These are phyloP conservation scores for Chytriomyces hyalinus DNA, from an alignment of 192 early-diverging fungal species.

Conservation along the genomic window DNA sequence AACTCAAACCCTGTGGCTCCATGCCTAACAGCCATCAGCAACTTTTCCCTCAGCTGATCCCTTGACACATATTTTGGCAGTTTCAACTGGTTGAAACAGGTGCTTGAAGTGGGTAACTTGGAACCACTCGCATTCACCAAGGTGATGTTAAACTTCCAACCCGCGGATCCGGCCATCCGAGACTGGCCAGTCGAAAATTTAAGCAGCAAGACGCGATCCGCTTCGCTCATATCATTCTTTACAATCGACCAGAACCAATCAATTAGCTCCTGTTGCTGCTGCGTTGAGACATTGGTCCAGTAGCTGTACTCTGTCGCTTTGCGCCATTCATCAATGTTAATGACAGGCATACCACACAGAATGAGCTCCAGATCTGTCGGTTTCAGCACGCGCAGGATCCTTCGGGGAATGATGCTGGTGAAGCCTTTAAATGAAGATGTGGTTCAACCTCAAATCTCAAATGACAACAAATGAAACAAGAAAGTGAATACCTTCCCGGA, in stretches of 20 bases:
- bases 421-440: background rate
- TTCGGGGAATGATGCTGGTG: conserved; percentile 4
- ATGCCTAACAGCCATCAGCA: conserved; percentile 21
- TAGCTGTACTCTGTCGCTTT: conserved; percentile 1
- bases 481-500: conserved; percentile 23
- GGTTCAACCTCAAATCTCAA: background rate
- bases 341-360: conserved; percentile 19
- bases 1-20: conserved; percentile 26
- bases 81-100: conserved; percentile 26
- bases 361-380: conserved; percentile 19
- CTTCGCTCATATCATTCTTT: conserved; percentile 7
- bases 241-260: conserved; percentile 29
- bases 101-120: conserved; percentile 23
- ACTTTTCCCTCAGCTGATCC: conserved; percentile 22
- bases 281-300: background rate
- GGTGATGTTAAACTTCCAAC: conserved; percentile 4
- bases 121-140: background rate
- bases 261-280: background rate
- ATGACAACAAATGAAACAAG: background rate
- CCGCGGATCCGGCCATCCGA: background rate
- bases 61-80: conserved; percentile 23
- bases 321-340: conserved; percentile 12
- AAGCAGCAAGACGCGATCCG: conserved; percentile 19
- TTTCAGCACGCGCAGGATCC: conserved; percentile 5
- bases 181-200: conserved; percentile 23